These are phyloP conservation scores for Ajuga reptans DNA, from an alignment of 305 asterid species.

Conservation along the genomic window DNA sequence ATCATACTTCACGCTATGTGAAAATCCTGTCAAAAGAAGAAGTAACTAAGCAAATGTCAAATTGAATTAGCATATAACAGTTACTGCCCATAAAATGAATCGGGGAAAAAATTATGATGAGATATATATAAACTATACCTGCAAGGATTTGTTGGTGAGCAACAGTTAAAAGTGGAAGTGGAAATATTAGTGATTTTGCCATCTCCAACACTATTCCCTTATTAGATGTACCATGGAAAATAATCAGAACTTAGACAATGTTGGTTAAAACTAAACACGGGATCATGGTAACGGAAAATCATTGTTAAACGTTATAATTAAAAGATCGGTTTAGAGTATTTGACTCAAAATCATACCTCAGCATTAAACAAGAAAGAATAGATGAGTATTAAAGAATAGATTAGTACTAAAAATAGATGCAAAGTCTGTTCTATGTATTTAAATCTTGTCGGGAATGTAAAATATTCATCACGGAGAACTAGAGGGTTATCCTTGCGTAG, in stretches of 20 bases:
- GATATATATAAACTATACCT: slow-evolving; percentile 37
- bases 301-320: slow-evolving; percentile 7
- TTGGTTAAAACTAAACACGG: not conserved
- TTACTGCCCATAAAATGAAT: not conserved
- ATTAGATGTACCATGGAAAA: slow-evolving; percentile 20
- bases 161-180: slow-evolving; percentile 69
- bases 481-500: not conserved
- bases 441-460: not conserved
- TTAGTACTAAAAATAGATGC: no score
- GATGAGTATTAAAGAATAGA: not conserved
- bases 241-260: slow-evolving; percentile 18
- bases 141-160: slow-evolving; percentile 92
- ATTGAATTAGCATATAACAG: slow-evolving; percentile 4
- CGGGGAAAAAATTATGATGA: not conserved
- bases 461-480: not conserved
- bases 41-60: slow-evolving; percentile 10
- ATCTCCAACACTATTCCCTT: slow-evolving; percentile 65
- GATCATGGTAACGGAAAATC: not conserved
- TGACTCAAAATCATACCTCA: not conserved
- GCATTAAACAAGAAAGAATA: not conserved
- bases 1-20: slow-evolving; percentile 41
- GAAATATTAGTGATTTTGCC: slow-evolving; percentile 64
- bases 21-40: slow-evolving; percentile 42
- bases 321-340: slow-evolving; percentile 3
- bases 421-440: not conserved